These are phyloP conservation scores for Ogataea zsoltii DNA, from an alignment of 805 yeast species.

Conservation along the genomic window DNA sequence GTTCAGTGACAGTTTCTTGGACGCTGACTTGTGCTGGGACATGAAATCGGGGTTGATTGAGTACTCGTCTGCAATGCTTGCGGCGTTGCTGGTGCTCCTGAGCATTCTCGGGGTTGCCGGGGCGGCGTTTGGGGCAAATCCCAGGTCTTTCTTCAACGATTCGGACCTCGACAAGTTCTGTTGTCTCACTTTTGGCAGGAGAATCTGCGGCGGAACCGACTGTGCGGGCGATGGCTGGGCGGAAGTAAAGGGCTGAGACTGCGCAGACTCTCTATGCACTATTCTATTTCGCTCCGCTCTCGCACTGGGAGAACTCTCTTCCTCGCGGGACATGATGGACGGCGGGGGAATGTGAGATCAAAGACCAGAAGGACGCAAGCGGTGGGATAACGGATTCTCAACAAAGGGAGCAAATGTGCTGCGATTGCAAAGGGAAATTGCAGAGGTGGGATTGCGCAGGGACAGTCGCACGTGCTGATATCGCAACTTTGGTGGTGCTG, in stretches of 20 bases:
- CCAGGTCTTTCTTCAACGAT: slow-evolving; percentile 19
- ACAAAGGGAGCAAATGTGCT: no score
- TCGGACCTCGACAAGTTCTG: slow-evolving; percentile 21
- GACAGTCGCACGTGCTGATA: no score
- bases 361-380: not conserved
- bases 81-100: slow-evolving; percentile 48
- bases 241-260: not conserved
- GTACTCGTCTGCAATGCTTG: slow-evolving; percentile 27
- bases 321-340: slow-evolving; percentile 3
- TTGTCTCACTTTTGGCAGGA: slow-evolving; percentile 28
- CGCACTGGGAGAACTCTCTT: slow-evolving; percentile 2
- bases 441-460: no score
- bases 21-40: slow-evolving; percentile 19
- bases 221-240: not conserved
- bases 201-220: slow-evolving; percentile 13
- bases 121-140: slow-evolving; percentile 35
- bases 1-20: slow-evolving; percentile 20
- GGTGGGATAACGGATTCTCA: no score
- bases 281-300: slow-evolving; percentile 6
- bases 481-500: not conserved
- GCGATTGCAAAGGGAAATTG: no score
- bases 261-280: not conserved
- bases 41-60: slow-evolving; percentile 22
- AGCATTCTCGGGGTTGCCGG: slow-evolving; percentile 76
- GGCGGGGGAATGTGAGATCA: not conserved